phyloP scores from a whole-genome alignment of 2,329 filamentous ascomycete genomes.

The Fusarium virguliforme region DNA sequence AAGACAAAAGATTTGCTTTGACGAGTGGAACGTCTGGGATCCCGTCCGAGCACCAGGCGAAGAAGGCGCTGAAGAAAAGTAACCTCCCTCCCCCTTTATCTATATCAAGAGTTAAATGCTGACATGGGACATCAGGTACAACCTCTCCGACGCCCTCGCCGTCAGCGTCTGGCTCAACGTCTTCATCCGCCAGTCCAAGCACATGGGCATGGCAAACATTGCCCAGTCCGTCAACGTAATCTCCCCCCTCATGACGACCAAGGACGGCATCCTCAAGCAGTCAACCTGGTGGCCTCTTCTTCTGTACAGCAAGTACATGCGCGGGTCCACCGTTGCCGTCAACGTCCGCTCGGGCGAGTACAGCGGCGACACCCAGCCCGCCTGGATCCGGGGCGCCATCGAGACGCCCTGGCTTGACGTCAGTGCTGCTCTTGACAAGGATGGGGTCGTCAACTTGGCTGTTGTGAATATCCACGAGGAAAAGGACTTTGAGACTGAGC shows the following conservation, averaged over 20 bases:
- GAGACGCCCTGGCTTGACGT: slow-evolving; percentile 81
- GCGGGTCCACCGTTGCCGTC: slow-evolving; percentile 77
- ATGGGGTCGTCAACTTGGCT: slow-evolving; percentile 75
- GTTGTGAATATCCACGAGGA: slow-evolving; percentile 81
- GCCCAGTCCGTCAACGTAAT: slow-evolving; percentile 86
- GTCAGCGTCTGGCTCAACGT: slow-evolving; percentile 83
- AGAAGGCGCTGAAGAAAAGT: slow-evolving; percentile 78
- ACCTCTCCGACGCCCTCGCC: slow-evolving; percentile 82
- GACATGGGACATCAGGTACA: slow-evolving; percentile 65
- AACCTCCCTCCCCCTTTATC: not conserved
- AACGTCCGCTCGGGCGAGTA: slow-evolving; percentile 78
- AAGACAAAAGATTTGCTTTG: slow-evolving; percentile 82
- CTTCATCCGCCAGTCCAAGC: slow-evolving; percentile 79
- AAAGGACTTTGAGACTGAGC: slow-evolving; percentile 70
- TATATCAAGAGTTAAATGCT: not conserved
- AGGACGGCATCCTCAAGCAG: slow-evolving; percentile 76
- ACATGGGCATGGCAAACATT: slow-evolving; percentile 85
- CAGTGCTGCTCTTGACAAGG: slow-evolving; percentile 71
- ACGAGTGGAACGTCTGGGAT: slow-evolving; percentile 91
- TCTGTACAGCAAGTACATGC: slow-evolving; percentile 73
- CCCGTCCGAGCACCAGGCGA: slow-evolving; percentile 79
- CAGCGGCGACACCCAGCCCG: slow-evolving; percentile 75
- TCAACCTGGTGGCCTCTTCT: slow-evolving; percentile 83
- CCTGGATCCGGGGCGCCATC: slow-evolving; percentile 75
- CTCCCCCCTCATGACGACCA: slow-evolving; percentile 80